Evolutionary conservation across 2,329 filamentous ascomycete genomes (phyloP).

Genomic region (Xylaria sp.): DNA sequence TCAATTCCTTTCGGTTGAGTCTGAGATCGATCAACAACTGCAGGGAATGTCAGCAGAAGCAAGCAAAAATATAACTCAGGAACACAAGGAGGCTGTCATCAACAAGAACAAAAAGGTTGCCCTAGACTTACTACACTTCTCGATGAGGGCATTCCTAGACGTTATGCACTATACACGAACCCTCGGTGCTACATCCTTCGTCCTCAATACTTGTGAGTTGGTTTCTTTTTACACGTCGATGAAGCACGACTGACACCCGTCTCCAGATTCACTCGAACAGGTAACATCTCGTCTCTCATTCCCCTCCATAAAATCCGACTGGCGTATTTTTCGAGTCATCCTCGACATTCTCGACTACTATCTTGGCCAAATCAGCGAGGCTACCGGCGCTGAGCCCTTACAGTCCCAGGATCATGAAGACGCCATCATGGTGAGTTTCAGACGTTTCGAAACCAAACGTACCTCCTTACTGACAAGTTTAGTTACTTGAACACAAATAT

Average conservation of each 20-base stretch:
- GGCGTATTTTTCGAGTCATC: slow-evolving; percentile 41
- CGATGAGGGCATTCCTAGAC: slow-evolving; percentile 45
- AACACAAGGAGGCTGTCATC: slow-evolving; percentile 46
- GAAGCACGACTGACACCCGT: slow-evolving; percentile 14
- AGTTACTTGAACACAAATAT: slow-evolving; percentile 47
- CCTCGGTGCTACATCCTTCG: slow-evolving; percentile 44
- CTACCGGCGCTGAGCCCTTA: slow-evolving; percentile 37
- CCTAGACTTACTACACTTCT: slow-evolving; percentile 48
- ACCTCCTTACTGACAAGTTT: slow-evolving; percentile 10
- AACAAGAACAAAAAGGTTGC: slow-evolving; percentile 48
- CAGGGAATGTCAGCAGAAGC: slow-evolving; percentile 43
- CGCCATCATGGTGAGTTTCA: slow-evolving; percentile 37
- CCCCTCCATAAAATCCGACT: slow-evolving; percentile 41
- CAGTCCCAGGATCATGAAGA: slow-evolving; percentile 42
- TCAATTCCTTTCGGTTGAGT: slow-evolving; percentile 52
- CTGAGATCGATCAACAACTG: slow-evolving; percentile 53
- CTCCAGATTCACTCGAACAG: slow-evolving; percentile 43
- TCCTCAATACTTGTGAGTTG: slow-evolving; percentile 41
- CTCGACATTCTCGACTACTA: slow-evolving; percentile 46
- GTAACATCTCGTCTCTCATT: slow-evolving; percentile 46
- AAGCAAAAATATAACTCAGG: slow-evolving; percentile 34
- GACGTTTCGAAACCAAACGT: not conserved
- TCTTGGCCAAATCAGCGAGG: slow-evolving; percentile 39
- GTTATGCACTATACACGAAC: slow-evolving; percentile 44
- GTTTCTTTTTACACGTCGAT: not conserved